Evolutionary conservation across 192 early-diverging fungal species (phyloP).

Genomic region (Chytriomyces hyalinus): DNA sequence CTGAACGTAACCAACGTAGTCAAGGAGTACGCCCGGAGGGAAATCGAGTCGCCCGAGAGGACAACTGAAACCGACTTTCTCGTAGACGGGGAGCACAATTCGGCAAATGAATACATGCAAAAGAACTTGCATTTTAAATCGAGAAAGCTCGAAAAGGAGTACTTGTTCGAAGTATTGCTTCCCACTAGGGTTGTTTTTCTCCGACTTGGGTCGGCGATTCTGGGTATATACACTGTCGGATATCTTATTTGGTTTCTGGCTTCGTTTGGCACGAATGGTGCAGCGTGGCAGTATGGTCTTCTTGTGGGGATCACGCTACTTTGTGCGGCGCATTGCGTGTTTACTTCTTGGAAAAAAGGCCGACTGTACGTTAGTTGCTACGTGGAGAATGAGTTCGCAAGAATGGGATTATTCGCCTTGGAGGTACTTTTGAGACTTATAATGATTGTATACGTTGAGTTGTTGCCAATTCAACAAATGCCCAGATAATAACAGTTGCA

Average conservation of each 20-base stretch:
- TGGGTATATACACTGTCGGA: slow-evolving; percentile 17
- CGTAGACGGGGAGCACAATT: background rate
- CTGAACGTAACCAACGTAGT: background rate
- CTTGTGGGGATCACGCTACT: background rate
- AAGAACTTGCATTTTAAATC: slow-evolving; percentile 8
- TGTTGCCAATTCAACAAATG: background rate
- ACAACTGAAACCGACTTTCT: background rate
- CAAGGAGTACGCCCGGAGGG: background rate
- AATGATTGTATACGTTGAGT: background rate
- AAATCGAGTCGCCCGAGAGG: background rate
- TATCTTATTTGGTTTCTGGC: slow-evolving; percentile 15
- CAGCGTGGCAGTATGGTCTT: background rate
- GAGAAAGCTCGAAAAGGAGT: slow-evolving; percentile 23
- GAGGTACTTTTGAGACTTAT: background rate
- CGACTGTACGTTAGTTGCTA: background rate
- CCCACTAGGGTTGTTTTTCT: background rate
- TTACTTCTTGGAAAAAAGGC: slow-evolving; percentile 26
- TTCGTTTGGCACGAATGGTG: background rate
- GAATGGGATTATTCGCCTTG: background rate
- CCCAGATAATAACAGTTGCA: background rate
- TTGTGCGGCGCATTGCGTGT: background rate
- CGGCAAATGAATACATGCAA: slow-evolving; percentile 5
- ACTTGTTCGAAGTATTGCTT: slow-evolving; percentile 12
- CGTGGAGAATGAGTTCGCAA: background rate
- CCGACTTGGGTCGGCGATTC: slow-evolving; percentile 8